These are phyloP conservation scores for Scutellaria minor DNA, from an alignment of 257 asterid genomes.

Conservation along the genomic window DNA sequence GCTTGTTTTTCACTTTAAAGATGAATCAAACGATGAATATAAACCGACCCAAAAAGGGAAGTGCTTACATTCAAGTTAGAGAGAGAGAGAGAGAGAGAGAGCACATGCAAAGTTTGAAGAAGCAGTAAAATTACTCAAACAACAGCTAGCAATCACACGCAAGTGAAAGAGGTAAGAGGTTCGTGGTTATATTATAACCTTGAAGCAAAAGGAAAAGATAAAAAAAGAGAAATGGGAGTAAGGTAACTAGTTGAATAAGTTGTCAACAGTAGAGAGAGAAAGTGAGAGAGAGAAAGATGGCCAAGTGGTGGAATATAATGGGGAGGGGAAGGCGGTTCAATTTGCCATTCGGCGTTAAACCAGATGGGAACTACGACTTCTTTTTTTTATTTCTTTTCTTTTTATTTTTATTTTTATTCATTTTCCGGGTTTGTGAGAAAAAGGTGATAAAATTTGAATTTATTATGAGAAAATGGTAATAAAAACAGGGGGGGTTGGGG, in stretches of 20 bases:
- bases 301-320: slow-evolving; percentile 38
- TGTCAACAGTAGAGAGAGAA: background rate
- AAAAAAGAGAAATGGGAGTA: background rate
- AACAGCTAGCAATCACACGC: slow-evolving; percentile 31
- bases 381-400: background rate
- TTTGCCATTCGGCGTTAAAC: slow-evolving; percentile 39
- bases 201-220: no score
- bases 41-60: background rate
- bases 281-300: background rate
- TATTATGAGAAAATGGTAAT: background rate
- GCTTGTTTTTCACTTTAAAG: background rate
- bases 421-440: background rate
- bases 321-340: slow-evolving; percentile 44
- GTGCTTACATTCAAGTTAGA: slow-evolving; percentile 6
- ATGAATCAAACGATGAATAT: slow-evolving; percentile 10
- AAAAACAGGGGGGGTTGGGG: slow-evolving; percentile 9
- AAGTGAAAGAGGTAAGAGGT: slow-evolving; percentile 17
- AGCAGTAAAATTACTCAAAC: slow-evolving; percentile 28
- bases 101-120: slow-evolving; percentile 34
- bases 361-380: slow-evolving; percentile 27
- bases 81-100: background rate
- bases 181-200: slow-evolving; percentile 3
- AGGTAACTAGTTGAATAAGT: slow-evolving; percentile 23
- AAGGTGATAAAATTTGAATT: slow-evolving; percentile 14
- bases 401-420: background rate